These are phyloP conservation scores for Aspergillus texensis DNA, from an alignment of 2,329 filamentous ascomycete genomes.

Conservation along the genomic window DNA sequence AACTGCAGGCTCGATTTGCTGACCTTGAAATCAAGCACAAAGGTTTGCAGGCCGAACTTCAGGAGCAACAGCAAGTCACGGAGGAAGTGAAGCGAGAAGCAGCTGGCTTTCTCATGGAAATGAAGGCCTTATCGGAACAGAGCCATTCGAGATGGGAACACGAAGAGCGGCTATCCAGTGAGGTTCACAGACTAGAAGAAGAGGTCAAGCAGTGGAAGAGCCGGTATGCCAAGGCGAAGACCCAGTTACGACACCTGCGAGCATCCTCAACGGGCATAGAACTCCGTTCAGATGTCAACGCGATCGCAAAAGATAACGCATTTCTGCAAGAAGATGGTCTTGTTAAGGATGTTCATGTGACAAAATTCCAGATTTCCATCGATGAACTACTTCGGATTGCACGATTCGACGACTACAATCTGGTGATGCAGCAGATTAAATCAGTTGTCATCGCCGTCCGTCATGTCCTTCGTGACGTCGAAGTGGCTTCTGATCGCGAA, in stretches of 20 bases:
- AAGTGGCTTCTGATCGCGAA: conserved; percentile 58
- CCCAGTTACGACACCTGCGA: conserved; percentile 79
- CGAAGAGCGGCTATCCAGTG: conserved; percentile 75
- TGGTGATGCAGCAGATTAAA: conserved; percentile 84
- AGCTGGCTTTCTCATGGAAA: conserved; percentile 80
- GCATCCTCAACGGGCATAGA: conserved; percentile 75
- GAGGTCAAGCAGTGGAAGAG: conserved; percentile 90
- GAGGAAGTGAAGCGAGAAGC: conserved; percentile 86
- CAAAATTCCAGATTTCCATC: conserved; percentile 90
- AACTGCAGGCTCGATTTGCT: conserved; percentile 63
- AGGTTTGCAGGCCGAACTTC: conserved; percentile 64
- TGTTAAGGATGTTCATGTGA: conserved; percentile 89
- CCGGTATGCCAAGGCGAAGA: conserved; percentile 84
- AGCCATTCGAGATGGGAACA: conserved; percentile 78
- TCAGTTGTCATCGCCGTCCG: conserved; percentile 79
- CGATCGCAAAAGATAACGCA: conserved; percentile 68
- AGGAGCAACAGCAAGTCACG: conserved; percentile 78
- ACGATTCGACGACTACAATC: conserved; percentile 70
- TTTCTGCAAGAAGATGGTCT: conserved; percentile 73
- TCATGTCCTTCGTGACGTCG: conserved; percentile 79
- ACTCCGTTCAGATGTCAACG: conserved; percentile 41
- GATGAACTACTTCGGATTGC: conserved; percentile 84
- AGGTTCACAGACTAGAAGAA: conserved; percentile 74
- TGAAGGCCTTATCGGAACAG: conserved; percentile 81
- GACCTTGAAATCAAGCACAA: conserved; percentile 65